Conservation (phyloP, 345 rosid genomes). For the Moringa oleifera region DNA sequence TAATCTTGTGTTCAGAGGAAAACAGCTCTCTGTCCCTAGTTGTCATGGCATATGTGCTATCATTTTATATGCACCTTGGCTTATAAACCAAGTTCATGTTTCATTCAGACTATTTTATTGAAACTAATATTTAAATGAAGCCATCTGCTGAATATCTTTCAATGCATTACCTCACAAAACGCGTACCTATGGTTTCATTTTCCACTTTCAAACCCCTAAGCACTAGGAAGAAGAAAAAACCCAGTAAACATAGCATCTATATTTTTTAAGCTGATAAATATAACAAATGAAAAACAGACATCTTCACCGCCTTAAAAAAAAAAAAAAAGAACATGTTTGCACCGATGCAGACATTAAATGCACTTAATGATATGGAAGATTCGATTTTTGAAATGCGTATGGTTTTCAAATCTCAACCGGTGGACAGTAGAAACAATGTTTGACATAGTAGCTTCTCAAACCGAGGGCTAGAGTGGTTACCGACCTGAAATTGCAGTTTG, state of each 20-base stretch:
- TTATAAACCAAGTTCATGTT: slow-evolving; percentile 13
- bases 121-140: slow-evolving; percentile 2
- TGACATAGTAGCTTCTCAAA: slow-evolving; percentile 23
- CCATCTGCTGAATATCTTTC: slow-evolving; percentile 15
- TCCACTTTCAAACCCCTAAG: slow-evolving; percentile 26
- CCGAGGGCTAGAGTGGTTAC: slow-evolving; percentile 17
- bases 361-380: slow-evolving; percentile 63
- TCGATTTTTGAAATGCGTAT: slow-evolving; percentile 53
- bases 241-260: background rate
- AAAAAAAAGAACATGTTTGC: slow-evolving; percentile 39
- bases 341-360: slow-evolving; percentile 57
- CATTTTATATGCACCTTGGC: slow-evolving; percentile 8
- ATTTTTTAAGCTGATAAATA: slow-evolving; percentile 7
- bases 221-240: slow-evolving; percentile 13
- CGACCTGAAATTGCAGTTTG: slow-evolving; percentile 26
- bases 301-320: slow-evolving; percentile 48
- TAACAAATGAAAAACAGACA: slow-evolving; percentile 56
- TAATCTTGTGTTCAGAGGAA: slow-evolving; percentile 39
- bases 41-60: slow-evolving; percentile 20
- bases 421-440: slow-evolving; percentile 48
- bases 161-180: slow-evolving; percentile 16
- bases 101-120: slow-evolving; percentile 2
- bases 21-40: slow-evolving; percentile 32
- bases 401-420: slow-evolving; percentile 8
- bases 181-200: slow-evolving; percentile 3